phyloP scores from a whole-genome alignment of 2,329 filamentous ascomycete species.

The Colletotrichum tamarilloi region DNA sequence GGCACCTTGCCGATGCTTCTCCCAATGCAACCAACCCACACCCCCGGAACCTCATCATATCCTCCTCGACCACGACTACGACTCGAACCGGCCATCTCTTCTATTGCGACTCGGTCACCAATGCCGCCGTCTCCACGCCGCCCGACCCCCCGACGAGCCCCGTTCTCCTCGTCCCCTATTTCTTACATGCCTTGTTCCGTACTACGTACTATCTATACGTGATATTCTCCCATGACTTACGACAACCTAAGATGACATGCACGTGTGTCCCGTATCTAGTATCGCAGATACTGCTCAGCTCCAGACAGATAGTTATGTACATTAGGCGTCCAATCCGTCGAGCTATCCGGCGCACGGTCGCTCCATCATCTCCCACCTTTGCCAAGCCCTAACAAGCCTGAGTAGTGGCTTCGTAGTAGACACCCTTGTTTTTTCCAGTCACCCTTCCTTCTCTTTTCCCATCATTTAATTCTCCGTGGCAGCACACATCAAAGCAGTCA shows the following conservation, averaged over 20 bases:
- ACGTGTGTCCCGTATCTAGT: constrained; percentile 26
- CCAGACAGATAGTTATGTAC: constrained; percentile 22
- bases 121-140: constrained; percentile 26
- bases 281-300: constrained; percentile 21
- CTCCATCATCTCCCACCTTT: constrained; percentile 11
- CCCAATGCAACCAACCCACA: not conserved
- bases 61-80: not conserved
- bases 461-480: constrained; percentile 16
- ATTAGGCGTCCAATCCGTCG: constrained; percentile 26
- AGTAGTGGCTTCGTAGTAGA: not conserved
- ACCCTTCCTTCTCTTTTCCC: not conserved
- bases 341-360: constrained; percentile 30
- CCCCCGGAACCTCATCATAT: not conserved
- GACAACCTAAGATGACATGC: constrained; percentile 27
- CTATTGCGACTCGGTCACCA: constrained; percentile 22
- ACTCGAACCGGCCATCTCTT: constrained; percentile 20
- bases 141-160: constrained; percentile 1
- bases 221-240: constrained; percentile 11
- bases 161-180: constrained; percentile 20
- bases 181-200: not conserved
- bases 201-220: not conserved
- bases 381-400: not conserved
- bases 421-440: not conserved
- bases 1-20: not conserved
- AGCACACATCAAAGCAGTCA: constrained; percentile 24